phyloP scores from a whole-genome alignment of 805 yeast genomes.

The Yarrowia sp. region DNA sequence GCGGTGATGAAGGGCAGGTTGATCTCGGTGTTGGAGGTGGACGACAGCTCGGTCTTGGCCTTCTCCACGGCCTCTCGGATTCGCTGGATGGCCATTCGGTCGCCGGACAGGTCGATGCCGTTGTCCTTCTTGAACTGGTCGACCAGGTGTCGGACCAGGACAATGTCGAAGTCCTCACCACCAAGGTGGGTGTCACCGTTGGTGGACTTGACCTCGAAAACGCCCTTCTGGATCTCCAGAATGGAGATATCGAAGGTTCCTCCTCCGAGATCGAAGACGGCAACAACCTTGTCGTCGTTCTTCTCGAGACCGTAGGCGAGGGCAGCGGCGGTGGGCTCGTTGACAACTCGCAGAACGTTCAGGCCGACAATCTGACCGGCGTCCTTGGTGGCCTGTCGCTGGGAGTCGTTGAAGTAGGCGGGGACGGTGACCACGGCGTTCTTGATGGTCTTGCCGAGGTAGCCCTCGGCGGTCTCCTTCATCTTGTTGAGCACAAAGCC shows the following conservation, averaged over 20 bases:
- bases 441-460: slow-evolving; percentile 80
- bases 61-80: slow-evolving; percentile 85
- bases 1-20: slow-evolving; percentile 86
- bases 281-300: slow-evolving; percentile 78
- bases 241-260: slow-evolving; percentile 98
- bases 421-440: slow-evolving; percentile 92
- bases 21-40: slow-evolving; percentile 66
- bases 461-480: slow-evolving; percentile 97
- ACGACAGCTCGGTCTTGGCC: slow-evolving; percentile 84
- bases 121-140: slow-evolving; percentile 72
- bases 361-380: slow-evolving; percentile 97
- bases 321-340: slow-evolving; percentile 93
- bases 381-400: slow-evolving; percentile 92
- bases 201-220: slow-evolving; percentile 94
- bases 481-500: slow-evolving; percentile 91
- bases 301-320: slow-evolving; percentile 92
- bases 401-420: slow-evolving; percentile 87
- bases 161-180: slow-evolving; percentile 90
- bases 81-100: slow-evolving; percentile 79
- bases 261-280: slow-evolving; percentile 97
- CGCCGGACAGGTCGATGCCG: slow-evolving; percentile 62
- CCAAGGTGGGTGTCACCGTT: slow-evolving; percentile 94
- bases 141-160: slow-evolving; percentile 79
- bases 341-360: slow-evolving; percentile 83
- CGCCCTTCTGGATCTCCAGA: slow-evolving; percentile 96